Base-by-base conservation (phyloP, 768 basidiomycete genomes). In the Gymnopilus junonius region DNA sequence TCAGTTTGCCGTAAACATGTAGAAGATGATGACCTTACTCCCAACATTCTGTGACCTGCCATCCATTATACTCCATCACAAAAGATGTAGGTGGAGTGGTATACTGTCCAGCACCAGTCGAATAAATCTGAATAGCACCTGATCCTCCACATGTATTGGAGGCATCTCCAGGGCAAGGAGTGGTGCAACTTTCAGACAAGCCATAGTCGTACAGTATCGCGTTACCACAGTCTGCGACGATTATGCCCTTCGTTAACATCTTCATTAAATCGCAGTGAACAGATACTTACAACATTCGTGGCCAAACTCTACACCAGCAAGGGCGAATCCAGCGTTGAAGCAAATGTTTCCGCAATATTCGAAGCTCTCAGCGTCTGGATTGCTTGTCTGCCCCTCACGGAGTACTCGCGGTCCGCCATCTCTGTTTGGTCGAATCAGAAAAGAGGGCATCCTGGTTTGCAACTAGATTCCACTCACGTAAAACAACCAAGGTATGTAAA, bases 291-390 rank as follows among this genome's bases (percentile, higher is more conserved):
- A 63, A 37, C 62, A 63, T 20, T 63, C 62, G n/a, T 58, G 20
- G 25, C 48, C 62, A 53, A 42, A 57, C 14, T 63, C 62, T 8
- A 63, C 62, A 2, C 62, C 62, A n/a, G 62, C 62, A 40, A 63
- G 55, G 1, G 62, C 25, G n/a, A 34, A 63, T 15, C 62, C 62
- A 31, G 62, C 62, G 15, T 57, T 21, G 20, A 42, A 63, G 48
- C 62, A 63, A 14, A 40, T 51, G 12, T 63, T 42, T 7, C 35
- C 56, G 29, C 62, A 63, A 14, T 37, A 23, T 23, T 46, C 35
- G 25, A 51, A 63, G 40, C 62, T 63, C 15, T 56, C 57, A 4
- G 48, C 62, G 8, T 23, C 34, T 14, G 50, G 8, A 12, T 54
- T 63, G 56, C 62, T 63, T 11, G 54, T 31, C 31, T 50, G 55